Conservation (phyloP, 768 basidiomycete species). For the Trametes elegans region DNA sequence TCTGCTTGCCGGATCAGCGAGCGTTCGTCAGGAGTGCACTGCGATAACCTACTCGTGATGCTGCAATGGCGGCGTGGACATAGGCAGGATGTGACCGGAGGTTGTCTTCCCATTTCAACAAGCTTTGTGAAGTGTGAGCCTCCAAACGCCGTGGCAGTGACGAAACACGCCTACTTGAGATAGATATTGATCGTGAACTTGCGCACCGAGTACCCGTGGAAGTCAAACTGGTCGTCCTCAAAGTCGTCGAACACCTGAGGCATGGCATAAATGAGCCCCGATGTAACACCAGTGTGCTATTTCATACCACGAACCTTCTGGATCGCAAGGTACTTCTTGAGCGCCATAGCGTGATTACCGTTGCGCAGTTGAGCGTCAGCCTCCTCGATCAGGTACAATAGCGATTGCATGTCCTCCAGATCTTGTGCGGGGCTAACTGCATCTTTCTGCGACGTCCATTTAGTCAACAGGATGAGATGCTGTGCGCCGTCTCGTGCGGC, state of each 20-base stretch:
- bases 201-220: conserved; percentile 92
- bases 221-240: conserved; percentile 97
- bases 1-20: conserved; percentile 41
- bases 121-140: conserved; percentile 38
- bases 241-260: conserved; percentile 85
- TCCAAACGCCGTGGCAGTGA: background rate
- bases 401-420: conserved; percentile 93
- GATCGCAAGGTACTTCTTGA: conserved; percentile 81
- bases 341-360: conserved; percentile 69
- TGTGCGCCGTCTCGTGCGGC: too few relatives aligned
- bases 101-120: conserved; percentile 79
- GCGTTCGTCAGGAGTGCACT: background rate
- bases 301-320: conserved; percentile 66
- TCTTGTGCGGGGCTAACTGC: conserved; percentile 70
- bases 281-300: too few relatives aligned
- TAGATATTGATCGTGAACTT: conserved; percentile 88
- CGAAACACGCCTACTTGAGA: conserved; percentile 56
- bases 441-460: conserved; percentile 69
- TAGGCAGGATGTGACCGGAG: conserved; percentile 78
- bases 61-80: conserved; percentile 66
- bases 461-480: background rate
- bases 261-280: too few relatives aligned
- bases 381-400: conserved; percentile 83
- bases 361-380: conserved; percentile 66
- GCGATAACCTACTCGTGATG: conserved; percentile 52